Conservation (phyloP, 805 yeast species). For the Spathaspora boniae region DNA sequence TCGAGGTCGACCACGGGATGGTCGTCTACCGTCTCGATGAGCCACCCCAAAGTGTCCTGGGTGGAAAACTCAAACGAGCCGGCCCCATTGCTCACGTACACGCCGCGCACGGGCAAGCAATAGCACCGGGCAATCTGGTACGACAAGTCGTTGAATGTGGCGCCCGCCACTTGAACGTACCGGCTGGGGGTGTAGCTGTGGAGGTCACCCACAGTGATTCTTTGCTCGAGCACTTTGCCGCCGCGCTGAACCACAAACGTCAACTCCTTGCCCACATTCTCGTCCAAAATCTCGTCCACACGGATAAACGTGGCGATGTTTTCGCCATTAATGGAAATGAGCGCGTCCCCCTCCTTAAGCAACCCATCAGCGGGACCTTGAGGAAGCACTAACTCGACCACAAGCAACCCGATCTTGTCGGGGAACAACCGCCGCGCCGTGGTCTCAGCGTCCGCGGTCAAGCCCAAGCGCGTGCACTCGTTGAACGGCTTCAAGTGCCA, state of each 20-base stretch:
- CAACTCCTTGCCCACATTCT: slow-evolving; percentile 56
- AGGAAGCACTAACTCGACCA: slow-evolving; percentile 77
- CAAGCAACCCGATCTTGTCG: slow-evolving; percentile 71
- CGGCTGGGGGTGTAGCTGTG: slow-evolving; percentile 81
- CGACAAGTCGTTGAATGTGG: slow-evolving; percentile 78
- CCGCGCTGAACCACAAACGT: slow-evolving; percentile 68
- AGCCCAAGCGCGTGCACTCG: slow-evolving; percentile 84
- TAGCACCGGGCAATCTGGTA: slow-evolving; percentile 86
- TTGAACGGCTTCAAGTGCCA: slow-evolving; percentile 87
- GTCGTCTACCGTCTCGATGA: slow-evolving; percentile 75
- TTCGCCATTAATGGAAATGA: slow-evolving; percentile 67
- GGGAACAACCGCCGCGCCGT: slow-evolving; percentile 69
- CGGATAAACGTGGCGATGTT: slow-evolving; percentile 66
- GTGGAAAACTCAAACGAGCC: slow-evolving; percentile 67
- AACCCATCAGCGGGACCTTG: slow-evolving; percentile 77
- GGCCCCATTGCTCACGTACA: slow-evolving; percentile 70
- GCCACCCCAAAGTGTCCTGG: slow-evolving; percentile 71
- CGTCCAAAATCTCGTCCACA: slow-evolving; percentile 82
- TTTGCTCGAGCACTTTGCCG: slow-evolving; percentile 52
- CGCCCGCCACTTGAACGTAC: slow-evolving; percentile 81
- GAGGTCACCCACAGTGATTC: slow-evolving; percentile 64
- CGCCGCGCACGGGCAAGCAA: slow-evolving; percentile 83
- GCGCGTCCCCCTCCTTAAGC: slow-evolving; percentile 81
- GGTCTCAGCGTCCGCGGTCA: slow-evolving; percentile 70
- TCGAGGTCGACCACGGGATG: slow-evolving; percentile 71